Base-by-base conservation (phyloP, 331 rosid genomes). In the Dryas integrifolia region DNA sequence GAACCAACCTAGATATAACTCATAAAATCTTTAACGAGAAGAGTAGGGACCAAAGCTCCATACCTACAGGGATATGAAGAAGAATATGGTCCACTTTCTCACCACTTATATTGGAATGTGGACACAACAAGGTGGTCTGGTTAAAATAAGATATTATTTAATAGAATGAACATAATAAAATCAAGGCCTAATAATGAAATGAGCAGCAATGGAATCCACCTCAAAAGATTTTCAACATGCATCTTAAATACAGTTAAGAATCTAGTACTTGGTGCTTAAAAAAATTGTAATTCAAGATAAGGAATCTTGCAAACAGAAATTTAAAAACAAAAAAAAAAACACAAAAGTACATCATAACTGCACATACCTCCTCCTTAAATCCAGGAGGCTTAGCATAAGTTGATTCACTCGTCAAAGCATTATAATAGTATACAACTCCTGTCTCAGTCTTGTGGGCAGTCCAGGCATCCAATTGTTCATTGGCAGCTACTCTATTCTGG, bases 401-500 rank as follows among this genome's bases (percentile, higher is more conserved):
- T 74, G 98, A 95, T 80, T 81, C 88, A 72, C 97, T 85, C 4
- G 96, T 91, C 85, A 85, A 50, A 11, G 96, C 90, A 87, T 95
- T 95, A 80, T 95, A 95, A 76, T 95, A 95, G 86, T 95, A 95
- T 45, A 92, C 81, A 67, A 85, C 75, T 77, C 96, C 98, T 13
- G 87, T 69, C 73, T 91, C 98, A 59, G 88, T 82, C 82, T 88
- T 95, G 84, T 91, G 98, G 46, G 97, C 92, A 66, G 96, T 86
- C 98, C 98, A 95, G 70, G 97, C 85, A 76, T 89, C 97, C 38
- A 81, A 67, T 24, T 83, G 89, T 71, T 91, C 91, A 76, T 45
- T 81, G 44, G 79, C 70, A 70, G 79, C 73, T 72, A 59, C 77
- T 60, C 66, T 79, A 63, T 63, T 70, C 47, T 79, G 85, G 3